A percentile compares a stretch with the other conserved stretches of the same genome.
Conservation (phyloP, 1,139 yeast species). For the Geotrichum klebahnii region DNA sequence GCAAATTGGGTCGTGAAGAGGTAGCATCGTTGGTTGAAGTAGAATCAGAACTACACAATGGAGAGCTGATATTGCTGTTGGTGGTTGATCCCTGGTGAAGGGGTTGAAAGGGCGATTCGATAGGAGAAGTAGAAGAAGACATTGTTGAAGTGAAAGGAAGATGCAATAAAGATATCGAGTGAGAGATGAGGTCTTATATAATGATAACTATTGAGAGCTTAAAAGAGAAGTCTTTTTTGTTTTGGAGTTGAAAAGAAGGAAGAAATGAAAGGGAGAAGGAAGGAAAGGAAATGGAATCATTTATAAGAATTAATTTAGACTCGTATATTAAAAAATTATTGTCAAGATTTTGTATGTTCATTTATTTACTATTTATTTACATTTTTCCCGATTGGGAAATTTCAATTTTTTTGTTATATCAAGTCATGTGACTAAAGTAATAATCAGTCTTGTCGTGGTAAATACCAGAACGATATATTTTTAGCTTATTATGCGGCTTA, state of each 20-base stretch:
- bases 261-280: neutral
- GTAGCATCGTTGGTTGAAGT: neutral
- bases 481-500: too few relatives aligned
- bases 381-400: constrained; percentile 1
- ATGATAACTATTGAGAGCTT: too few relatives aligned
- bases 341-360: neutral
- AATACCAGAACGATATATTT: neutral
- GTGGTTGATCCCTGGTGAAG: constrained; percentile 10
- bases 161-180: too few relatives aligned
- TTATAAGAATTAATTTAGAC: too few relatives aligned
- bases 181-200: too few relatives aligned
- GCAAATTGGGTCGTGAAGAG: neutral
- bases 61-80: constrained; percentile 3
- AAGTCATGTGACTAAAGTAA: neutral
- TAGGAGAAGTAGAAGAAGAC: constrained; percentile 10
- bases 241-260: neutral
- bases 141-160: neutral
- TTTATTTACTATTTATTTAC: constrained; percentile 4
- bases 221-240: neutral
- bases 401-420: too few relatives aligned
- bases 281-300: neutral
- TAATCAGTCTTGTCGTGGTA: neutral
- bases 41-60: neutral
- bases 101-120: constrained; percentile 11
- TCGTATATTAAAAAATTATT: too few relatives aligned